Evolutionary conservation across 2,329 filamentous ascomycete genomes (phyloP).

Genomic region (Plenodomus lindquistii): DNA sequence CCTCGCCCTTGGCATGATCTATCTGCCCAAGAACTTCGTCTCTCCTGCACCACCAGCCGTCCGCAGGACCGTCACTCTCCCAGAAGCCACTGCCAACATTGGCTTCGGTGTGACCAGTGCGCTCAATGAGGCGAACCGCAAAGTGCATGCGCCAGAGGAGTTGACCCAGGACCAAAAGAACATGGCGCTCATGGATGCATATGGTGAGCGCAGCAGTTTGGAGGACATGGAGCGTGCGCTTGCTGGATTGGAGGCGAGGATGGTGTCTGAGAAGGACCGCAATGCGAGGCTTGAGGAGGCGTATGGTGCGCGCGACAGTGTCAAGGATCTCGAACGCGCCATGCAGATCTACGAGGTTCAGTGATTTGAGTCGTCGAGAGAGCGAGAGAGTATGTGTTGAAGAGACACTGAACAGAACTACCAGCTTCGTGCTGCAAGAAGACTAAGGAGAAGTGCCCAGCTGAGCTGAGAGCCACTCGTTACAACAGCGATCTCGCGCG

Average conservation of each 20-base stretch:
- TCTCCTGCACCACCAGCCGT: constrained; percentile 14
- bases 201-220: constrained; percentile 37
- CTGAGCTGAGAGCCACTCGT: neutral
- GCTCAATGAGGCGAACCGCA: constrained; percentile 36
- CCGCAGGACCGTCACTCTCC: constrained; percentile 33
- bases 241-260: constrained; percentile 31
- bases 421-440: constrained; percentile 11
- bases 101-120: constrained; percentile 37
- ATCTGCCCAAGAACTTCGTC: constrained; percentile 26
- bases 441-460: neutral
- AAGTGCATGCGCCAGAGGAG: constrained; percentile 23
- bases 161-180: constrained; percentile 38
- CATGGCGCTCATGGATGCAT: constrained; percentile 34
- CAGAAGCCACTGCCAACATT: constrained; percentile 38
- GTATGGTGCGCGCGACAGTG: constrained; percentile 50
- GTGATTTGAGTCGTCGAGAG: constrained; percentile 23
- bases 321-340: constrained; percentile 51
- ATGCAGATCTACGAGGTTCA: constrained; percentile 50
- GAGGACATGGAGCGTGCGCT: constrained; percentile 40
- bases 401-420: constrained; percentile 1
- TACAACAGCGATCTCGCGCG: neutral
- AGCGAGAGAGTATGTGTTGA: neutral
- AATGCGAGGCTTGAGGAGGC: constrained; percentile 51
- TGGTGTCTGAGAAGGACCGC: constrained; percentile 36
- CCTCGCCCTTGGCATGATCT: constrained; percentile 37